Percentiles rank a stretch among this genome's conserved stretches.
phyloP scores from a whole-genome alignment of 73 alveolate species.

The Symbiodinium natans region DNA sequence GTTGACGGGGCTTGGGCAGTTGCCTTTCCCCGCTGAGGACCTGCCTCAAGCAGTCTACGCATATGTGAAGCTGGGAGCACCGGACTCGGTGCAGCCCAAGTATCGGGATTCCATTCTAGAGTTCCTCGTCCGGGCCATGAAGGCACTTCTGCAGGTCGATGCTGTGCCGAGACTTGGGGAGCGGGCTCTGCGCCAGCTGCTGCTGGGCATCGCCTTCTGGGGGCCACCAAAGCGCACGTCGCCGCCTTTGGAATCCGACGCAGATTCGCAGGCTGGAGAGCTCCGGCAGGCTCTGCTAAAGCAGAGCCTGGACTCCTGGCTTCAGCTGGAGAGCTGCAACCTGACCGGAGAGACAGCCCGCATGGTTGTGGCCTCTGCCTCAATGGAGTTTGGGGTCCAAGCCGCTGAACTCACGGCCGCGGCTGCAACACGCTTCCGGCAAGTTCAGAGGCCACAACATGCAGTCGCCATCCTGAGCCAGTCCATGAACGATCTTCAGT shows the following conservation, averaged over 20 bases:
- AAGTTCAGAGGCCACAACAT: not conserved
- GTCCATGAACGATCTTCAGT: not conserved
- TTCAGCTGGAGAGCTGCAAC: not conserved
- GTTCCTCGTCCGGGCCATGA: constrained; percentile 37
- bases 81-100: not conserved
- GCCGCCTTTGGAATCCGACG: not conserved
- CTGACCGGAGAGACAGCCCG: constrained; percentile 40
- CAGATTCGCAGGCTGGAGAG: not conserved
- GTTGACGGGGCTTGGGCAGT: not conserved
- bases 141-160: constrained; percentile 27
- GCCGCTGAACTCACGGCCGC: not conserved
- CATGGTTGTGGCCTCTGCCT: constrained; percentile 19
- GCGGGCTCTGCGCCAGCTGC: constrained; percentile 58
- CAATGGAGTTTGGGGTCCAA: constrained; percentile 36
- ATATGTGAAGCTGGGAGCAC: constrained; percentile 63
- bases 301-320: constrained; percentile 60
- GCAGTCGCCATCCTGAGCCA: not conserved
- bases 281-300: constrained; percentile 38
- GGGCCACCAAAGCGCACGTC: constrained; percentile 29
- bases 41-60: constrained; percentile 83
- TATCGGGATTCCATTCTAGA: not conserved
- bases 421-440: not conserved
- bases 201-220: constrained; percentile 69
- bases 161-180: constrained; percentile 17
- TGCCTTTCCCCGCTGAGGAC: constrained; percentile 9